Evolutionary conservation across 169 alveolate species (phyloP), one percentile per base, ranked within the genome.

Genomic region (Eimeria necatrix): DNA sequence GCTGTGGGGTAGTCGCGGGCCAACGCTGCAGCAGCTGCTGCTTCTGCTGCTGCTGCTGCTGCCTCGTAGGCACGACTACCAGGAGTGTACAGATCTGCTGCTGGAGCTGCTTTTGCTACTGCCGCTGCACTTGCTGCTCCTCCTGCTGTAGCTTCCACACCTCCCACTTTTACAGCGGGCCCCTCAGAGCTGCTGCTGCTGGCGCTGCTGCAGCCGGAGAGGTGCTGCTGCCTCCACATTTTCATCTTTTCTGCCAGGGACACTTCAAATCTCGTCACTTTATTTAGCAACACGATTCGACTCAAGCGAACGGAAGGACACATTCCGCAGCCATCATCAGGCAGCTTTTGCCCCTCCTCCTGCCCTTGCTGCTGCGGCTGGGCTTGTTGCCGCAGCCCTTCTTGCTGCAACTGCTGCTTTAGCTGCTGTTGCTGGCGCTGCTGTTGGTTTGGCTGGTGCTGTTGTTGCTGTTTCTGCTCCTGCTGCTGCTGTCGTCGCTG

Each of bases 231-330:
- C 26, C 73, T 16, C 56, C 74, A 46, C 8, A 56, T 74, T 5
- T 10, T 24, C 71, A 88, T 26, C 53, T 60, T 51, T 49, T 88
- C 85, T 46, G 51, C 87, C 70, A 71, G 52, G 49, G 74, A 76
- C 51, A 88, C 85, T 41, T 88, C 86, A 56, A n/a, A 88, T 46
- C 94, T 85, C 3, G 94, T 88, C 20, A 88, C 46, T 70, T 88
- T 88, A 32, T 88, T 78, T 9, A 88, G 32, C 24, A 88, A 24
- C 1, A 88, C 94, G 60, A 88, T 86, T 46, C 94, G 94, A 20
- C 94, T 56, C 26, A 88, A 32, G 24, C 59, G 53, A 20, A 88
- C 51, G 8, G 80, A 49, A 24, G 93, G 93, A 32, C 76, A 10
- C 76, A 64, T 10, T 3, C 4, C 76, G 32, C 12, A 20, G 24